phyloP scores from a whole-genome alignment of 1,139 yeast species.

The Kodamaea sp. region DNA sequence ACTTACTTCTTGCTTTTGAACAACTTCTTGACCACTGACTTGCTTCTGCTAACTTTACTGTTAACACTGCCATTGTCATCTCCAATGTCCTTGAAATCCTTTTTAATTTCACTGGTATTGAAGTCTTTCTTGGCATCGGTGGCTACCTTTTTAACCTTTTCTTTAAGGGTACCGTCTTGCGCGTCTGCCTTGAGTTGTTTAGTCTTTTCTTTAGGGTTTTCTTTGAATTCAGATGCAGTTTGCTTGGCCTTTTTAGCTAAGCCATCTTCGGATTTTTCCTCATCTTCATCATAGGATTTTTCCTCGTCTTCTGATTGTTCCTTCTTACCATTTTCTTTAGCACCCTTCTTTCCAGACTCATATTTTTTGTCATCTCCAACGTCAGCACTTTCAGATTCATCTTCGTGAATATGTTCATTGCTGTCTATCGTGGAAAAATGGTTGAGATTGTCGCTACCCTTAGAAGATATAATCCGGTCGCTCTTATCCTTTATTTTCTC shows the following conservation, averaged over 20 bases:
- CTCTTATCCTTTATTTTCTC: conserved; percentile 28
- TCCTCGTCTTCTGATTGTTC: background rate
- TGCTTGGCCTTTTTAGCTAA: conserved; percentile 11
- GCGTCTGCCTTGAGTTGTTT: conserved; percentile 4
- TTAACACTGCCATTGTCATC: conserved; percentile 9
- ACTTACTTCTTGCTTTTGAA: conserved; percentile 23
- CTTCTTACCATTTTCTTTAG: background rate
- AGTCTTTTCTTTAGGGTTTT: conserved; percentile 2
- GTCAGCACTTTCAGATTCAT: conserved; percentile 1
- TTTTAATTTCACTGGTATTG: too few species aligned
- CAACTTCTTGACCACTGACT: conserved; percentile 24
- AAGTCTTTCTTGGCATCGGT: conserved; percentile 5
- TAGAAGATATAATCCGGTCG: conserved; percentile 32
- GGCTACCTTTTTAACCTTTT: conserved; percentile 3
- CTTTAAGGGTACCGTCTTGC: background rate
- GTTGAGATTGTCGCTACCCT: conserved; percentile 20
- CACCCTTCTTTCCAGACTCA: background rate
- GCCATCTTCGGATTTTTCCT: background rate
- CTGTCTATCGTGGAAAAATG: conserved; percentile 40
- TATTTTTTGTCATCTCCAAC: background rate
- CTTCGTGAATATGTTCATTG: conserved; percentile 25
- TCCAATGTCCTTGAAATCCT: conserved; percentile 3
- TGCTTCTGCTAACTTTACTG: conserved; percentile 19
- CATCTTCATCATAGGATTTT: background rate
- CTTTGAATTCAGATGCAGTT: conserved; percentile 9